Evolutionary conservation across 805 yeast genomes (phyloP), one percentile per base, ranked within the genome.

Genomic region (Starmerella riodocensis): DNA sequence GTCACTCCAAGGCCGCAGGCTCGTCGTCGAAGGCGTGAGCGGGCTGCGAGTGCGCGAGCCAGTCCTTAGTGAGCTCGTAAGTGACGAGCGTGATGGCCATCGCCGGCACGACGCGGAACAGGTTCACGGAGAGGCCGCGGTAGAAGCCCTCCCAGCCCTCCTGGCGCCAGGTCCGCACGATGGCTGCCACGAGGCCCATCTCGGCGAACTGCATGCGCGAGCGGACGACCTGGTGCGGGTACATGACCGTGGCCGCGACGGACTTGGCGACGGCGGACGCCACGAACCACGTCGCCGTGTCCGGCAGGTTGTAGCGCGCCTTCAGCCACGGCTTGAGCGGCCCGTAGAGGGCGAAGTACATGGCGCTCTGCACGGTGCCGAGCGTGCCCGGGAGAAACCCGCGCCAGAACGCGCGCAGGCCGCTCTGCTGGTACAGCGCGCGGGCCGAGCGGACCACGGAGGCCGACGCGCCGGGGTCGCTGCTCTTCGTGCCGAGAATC

Each of bases 31-130:
- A n/a, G n/a, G n/a, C n/a, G n/a, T n/a, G n/a, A n/a, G n/a, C n/a
- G n/a, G n/a, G n/a, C n/a, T n/a, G n/a, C n/a, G n/a, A n/a, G n/a
- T n/a, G n/a, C n/a, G n/a, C 36, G 16, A 46, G 29, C 27, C 27
- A 29, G 20, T 46, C 37, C 28, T 37, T 40, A 13, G 40, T 45
- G 20, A 54, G 43, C 55, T 91, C 98, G 53, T 91, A 91, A 4
- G 80, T 80, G 4, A 79, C 65, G 55, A 91, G 84, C 0, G 97
- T 91, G 11, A 86, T 71, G 54, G 94, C 81, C 4, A 96, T 86
- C 1, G 95, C 85, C 0, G 98, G 98, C 4, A 91, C 67, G 1
- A 88, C 94, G 34, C 97, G 65, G 1, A 81, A 42, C 14, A 88
- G 54, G 47, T 85, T 86, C 1, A 94, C 78, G 2, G 73, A 60